A percentile compares a stretch with the other conserved stretches of the same genome.
Conservation (phyloP, 208 protist genomes). For the Trypanosomatidae sp. region DNA sequence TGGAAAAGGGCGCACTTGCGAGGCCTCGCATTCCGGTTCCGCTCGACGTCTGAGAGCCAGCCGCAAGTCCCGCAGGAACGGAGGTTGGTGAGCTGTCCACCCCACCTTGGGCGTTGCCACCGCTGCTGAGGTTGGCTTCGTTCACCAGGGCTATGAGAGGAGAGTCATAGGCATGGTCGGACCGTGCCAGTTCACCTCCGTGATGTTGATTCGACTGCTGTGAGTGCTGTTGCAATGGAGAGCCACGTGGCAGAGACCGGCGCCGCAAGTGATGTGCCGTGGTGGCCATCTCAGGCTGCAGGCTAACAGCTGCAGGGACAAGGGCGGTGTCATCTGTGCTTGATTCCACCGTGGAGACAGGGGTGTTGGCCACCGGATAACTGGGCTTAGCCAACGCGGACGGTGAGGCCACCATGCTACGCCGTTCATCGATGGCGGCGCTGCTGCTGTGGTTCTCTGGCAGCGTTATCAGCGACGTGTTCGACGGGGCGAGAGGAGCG, state of each 20-base stretch:
- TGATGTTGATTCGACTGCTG: neutral
- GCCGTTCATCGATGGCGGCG: neutral
- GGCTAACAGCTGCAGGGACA: neutral
- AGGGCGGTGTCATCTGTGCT: neutral
- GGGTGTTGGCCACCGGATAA: neutral
- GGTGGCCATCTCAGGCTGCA: neutral
- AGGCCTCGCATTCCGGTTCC: constrained; percentile 3
- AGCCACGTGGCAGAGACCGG: neutral
- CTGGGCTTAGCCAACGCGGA: neutral
- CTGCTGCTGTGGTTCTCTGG: constrained; percentile 4
- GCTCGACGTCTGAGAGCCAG: constrained; percentile 13
- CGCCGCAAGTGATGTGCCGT: neutral
- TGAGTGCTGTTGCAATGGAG: too few species aligned
- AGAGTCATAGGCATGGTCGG: neutral
- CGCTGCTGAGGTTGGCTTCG: neutral
- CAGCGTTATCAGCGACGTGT: neutral
- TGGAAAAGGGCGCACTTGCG: constrained; percentile 12
- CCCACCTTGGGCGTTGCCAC: neutral
- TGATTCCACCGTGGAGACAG: neutral
- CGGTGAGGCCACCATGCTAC: neutral
- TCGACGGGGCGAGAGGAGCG: neutral
- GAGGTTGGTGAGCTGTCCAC: constrained; percentile 9
- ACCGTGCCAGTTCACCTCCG: neutral
- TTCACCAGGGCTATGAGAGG: neutral
- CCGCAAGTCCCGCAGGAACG: neutral